A percentile compares a stretch with the other conserved stretches of the same genome.
phyloP scores from a whole-genome alignment of 352 stramenopile species.

The Thraustotheca clavata region DNA sequence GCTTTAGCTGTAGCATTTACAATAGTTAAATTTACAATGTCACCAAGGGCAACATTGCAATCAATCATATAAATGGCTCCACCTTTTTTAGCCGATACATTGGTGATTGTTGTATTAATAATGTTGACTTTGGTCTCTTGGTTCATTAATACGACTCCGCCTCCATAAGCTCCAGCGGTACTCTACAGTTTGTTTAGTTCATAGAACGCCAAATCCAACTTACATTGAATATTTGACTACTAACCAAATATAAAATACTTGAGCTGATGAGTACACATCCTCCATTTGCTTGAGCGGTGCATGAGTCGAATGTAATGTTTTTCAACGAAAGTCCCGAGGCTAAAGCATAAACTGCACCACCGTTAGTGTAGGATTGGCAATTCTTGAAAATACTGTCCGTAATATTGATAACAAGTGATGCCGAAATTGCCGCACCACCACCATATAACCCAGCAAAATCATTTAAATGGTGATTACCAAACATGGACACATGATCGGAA shows the following conservation, averaged over 20 bases:
- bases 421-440: neutral
- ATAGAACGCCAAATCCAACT: neutral
- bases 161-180: neutral
- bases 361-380: neutral
- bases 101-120: constrained; percentile 1
- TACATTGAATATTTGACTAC: neutral
- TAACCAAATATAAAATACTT: neutral
- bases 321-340: neutral
- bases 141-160: neutral
- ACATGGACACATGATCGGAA: neutral
- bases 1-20: neutral
- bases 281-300: neutral
- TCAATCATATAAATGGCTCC: constrained; percentile 13
- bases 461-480: neutral
- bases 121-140: neutral
- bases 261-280: neutral
- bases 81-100: neutral
- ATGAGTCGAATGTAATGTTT: neutral
- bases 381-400: neutral
- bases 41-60: neutral
- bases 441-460: neutral
- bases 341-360: neutral
- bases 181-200: neutral
- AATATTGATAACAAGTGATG: neutral
- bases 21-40: neutral